Evolutionary conservation across 2,329 filamentous ascomycete genomes (phyloP), one percentile per base, ranked within the genome.

Genomic region (Exophiala lecanii-corni): DNA sequence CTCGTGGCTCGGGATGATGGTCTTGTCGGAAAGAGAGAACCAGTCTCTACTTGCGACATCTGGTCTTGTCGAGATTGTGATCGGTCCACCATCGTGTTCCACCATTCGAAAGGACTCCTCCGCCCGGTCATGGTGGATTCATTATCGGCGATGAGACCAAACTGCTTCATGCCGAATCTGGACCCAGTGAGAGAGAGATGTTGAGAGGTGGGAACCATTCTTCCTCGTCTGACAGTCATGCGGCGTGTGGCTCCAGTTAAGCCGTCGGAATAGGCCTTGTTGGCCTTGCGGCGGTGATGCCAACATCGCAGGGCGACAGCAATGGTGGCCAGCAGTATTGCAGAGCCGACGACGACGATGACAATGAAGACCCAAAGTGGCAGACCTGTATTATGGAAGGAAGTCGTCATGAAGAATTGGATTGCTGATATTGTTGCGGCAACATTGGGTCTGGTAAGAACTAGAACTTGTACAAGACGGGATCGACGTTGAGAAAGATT

Each of bases 171-270:
- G 15, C 55, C 55, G 35, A 57, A 57, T 32, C 40, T 55, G 19
- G 55, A 57, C n/a, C 55, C 55, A 4, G 55, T 57, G 33, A 57
- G 47, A 26, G 55, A 57, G 16, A 55, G 39, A 42, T 57, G 51
- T 30, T 53, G 51, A 16, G 55, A 54, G 18, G 44, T 47, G 9
- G 51, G 53, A 9, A 57, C 55, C 19, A 57, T 36, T 31, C 53
- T 41, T 13, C 55, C 55, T 34, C 55, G 47, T 25, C 53, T 45
- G 19, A 57, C 40, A 3, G 54, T 55, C n/a, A 56, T 45, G 23
- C 44, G 45, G n/a, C 54, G 47, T 28, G 51, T 52, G 17, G 54
- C 47, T 21, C 48, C 42, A 10, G 50, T 53, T 20, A 53, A 40
- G 23, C 41, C 42, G 21, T 50, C 48, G 36, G 41, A 35, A 15